Evolutionary conservation across 202 grass and related monocot genomes (phyloP), one percentile per base, ranked within the genome.

Genomic region (Digitaria exilis): DNA sequence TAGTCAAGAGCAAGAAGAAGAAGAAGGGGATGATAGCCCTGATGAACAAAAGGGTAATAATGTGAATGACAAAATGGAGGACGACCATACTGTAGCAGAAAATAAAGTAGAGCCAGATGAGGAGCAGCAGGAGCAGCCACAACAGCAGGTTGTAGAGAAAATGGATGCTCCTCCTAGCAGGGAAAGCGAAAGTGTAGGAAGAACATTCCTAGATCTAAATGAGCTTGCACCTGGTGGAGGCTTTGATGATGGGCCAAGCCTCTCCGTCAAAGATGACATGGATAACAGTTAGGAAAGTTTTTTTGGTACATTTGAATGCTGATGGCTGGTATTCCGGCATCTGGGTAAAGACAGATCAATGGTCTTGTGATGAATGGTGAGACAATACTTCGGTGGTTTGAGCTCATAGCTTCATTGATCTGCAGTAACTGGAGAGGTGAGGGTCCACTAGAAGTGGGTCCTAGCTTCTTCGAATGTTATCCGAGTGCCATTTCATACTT

Each of bases 181-280:
- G 48, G 89, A 89, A 54, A 89, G 50, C 22, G 67, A 75, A 83
- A 80, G 71, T 80, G 81, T 89, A 60, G 78, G 90, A 79, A 92
- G 91, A 91, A 90, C 87, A 85, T 96, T 96, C 29, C 81, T 99
- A 76, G 96, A 99, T 84, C 82, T 99, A 84, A 99, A 99, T 54
- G 88, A 99, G 82, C 93, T 95, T 79, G 96, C 96, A 46, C 93
- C 96, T 54, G 96, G 91, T 39, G 90, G 76, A 61, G 92, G 92
- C 49, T 95, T 97, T 60, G 95, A 97, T 2, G 95, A 97, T 29
- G 96, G 91, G 6, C 96, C 93, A 70, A 81, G 56, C 52, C 81
- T 87, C 42, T 71, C 70, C 22, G 67, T 90, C 75, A 99, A 96
- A 89, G 93, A 92, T 51, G 96, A 96, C 85, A 91, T 88, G 89